Conservation (phyloP, 345 rosid genomes). For the Ricinus communis region DNA sequence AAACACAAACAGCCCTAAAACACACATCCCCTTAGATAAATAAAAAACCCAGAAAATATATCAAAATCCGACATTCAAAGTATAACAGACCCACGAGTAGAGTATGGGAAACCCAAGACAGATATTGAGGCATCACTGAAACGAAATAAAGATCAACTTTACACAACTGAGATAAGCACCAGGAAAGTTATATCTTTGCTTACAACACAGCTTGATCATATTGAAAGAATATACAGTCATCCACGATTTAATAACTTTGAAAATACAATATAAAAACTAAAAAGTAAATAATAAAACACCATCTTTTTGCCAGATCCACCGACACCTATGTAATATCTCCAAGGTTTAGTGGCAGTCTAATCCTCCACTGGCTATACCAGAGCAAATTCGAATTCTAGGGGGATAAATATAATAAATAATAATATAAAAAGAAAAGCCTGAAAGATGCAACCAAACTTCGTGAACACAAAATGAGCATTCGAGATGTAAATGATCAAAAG, state of each 20-base stretch:
- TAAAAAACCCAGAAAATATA: too few species aligned
- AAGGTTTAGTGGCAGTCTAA: background rate
- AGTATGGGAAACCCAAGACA: too few species aligned
- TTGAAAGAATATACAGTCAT: constrained; percentile 3
- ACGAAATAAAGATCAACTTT: background rate
- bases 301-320: background rate
- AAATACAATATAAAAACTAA: background rate
- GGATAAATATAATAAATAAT: too few species aligned
- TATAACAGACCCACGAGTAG: too few species aligned
- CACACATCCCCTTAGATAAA: too few species aligned
- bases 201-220: background rate
- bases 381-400: background rate
- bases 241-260: background rate
- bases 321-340: background rate
- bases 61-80: too few species aligned
- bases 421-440: background rate
- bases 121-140: too few species aligned
- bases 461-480: too few species aligned
- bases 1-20: too few species aligned
- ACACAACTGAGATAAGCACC: background rate
- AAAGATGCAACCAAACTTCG: background rate
- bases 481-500: too few species aligned
- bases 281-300: background rate
- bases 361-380: constrained; percentile 1
- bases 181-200: background rate